These are phyloP conservation scores for Nothomitra cinnamomea DNA, from an alignment of 2,329 filamentous ascomycete species.

Conservation along the genomic window DNA sequence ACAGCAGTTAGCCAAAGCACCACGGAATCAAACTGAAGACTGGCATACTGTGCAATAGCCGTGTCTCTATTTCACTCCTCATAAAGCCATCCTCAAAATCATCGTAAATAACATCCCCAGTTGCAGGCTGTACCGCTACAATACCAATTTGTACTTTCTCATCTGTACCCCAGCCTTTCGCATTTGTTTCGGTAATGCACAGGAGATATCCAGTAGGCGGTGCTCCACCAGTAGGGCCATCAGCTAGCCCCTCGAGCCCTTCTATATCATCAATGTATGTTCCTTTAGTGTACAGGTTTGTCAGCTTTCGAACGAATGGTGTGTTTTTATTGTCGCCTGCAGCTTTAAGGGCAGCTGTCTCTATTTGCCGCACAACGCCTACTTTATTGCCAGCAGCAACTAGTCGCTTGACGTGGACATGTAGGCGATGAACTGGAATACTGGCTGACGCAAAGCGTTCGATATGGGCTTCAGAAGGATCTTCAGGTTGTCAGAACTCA, in stretches of 20 bases:
- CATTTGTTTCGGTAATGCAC: conserved; percentile 72
- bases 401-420: conserved; percentile 85
- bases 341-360: conserved; percentile 91
- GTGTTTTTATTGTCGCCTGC: conserved; percentile 86
- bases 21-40: neutral
- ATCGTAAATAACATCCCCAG: conserved; percentile 90
- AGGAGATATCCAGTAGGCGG: conserved; percentile 70
- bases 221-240: conserved; percentile 40
- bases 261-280: conserved; percentile 93
- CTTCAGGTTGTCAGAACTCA: conserved; percentile 21
- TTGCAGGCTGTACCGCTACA: conserved; percentile 85
- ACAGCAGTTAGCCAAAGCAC: neutral
- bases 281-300: conserved; percentile 93
- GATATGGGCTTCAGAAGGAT: conserved; percentile 80
- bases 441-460: conserved; percentile 89
- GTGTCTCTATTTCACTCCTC: conserved; percentile 87
- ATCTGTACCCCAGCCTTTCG: conserved; percentile 68
- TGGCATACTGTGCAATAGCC: conserved; percentile 57
- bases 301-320: conserved; percentile 82
- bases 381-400: conserved; percentile 91
- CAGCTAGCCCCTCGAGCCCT: conserved; percentile 43
- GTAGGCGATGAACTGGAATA: conserved; percentile 78
- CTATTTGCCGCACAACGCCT: conserved; percentile 81
- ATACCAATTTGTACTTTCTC: conserved; percentile 88
- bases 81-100: conserved; percentile 96